Evolutionary conservation across 352 stramenopile species (phyloP).

Genomic region (Pythium biforme): DNA sequence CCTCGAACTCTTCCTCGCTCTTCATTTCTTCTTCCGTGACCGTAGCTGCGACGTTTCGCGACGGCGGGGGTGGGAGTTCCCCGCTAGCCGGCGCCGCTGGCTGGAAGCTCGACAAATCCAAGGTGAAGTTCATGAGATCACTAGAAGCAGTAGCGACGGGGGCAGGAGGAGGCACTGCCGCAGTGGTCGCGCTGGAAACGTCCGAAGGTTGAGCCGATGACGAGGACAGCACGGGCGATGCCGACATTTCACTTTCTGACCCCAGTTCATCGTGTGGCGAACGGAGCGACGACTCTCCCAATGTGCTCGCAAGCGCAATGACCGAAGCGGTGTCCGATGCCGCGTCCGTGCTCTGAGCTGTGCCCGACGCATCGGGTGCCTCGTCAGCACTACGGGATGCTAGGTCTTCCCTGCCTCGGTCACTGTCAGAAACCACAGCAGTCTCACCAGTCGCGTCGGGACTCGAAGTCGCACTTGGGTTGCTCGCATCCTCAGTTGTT

Average conservation of each 20-base stretch:
- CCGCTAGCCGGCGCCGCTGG: slow-evolving; percentile 18
- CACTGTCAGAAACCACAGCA: background rate
- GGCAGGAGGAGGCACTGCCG: slow-evolving; percentile 32
- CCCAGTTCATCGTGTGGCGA: slow-evolving; percentile 64
- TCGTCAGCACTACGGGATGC: background rate
- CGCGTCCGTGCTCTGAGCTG: slow-evolving; percentile 27
- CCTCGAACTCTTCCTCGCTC: slow-evolving; percentile 18
- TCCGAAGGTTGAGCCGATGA: background rate
- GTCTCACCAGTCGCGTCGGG: background rate
- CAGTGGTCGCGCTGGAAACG: slow-evolving; percentile 13
- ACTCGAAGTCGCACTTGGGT: background rate
- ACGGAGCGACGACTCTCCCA: slow-evolving; percentile 77
- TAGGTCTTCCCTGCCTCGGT: background rate
- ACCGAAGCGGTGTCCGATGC: slow-evolving; percentile 72
- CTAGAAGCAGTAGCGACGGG: slow-evolving; percentile 30
- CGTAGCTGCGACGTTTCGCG: background rate
- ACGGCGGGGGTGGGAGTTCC: slow-evolving; percentile 1
- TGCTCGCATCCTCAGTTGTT: background rate
- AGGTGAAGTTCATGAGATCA: slow-evolving; percentile 81
- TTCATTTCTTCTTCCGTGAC: slow-evolving; percentile 22
- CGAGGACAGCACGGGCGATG: slow-evolving; percentile 24
- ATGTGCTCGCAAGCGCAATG: slow-evolving; percentile 76
- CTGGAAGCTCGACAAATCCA: slow-evolving; percentile 68
- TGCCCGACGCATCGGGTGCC: background rate
- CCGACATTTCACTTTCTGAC: slow-evolving; percentile 38